Percentiles rank a stretch among this genome's conserved stretches.
These are phyloP conservation scores for Didymella lethalis DNA, from an alignment of 2,329 filamentous ascomycete species.

Conservation along the genomic window DNA sequence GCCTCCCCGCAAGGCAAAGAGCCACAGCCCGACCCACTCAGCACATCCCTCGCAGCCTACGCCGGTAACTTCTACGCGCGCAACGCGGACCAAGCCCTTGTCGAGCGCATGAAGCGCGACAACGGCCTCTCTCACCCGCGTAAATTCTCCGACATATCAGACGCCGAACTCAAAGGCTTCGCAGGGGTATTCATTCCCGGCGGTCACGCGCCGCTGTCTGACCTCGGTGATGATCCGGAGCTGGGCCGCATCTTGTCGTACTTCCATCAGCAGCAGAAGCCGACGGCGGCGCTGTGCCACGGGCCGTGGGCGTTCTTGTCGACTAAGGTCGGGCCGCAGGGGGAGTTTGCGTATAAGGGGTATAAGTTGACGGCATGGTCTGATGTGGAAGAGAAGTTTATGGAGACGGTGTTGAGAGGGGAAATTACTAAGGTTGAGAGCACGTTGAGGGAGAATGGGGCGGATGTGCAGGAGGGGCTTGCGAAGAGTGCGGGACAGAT, in stretches of 20 bases:
- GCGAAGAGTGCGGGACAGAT: constrained; percentile 53
- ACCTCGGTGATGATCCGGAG: constrained; percentile 54
- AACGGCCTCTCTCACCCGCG: constrained; percentile 54
- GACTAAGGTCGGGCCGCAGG: constrained; percentile 48
- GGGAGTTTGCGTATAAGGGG: constrained; percentile 55
- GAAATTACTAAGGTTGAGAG: constrained; percentile 56
- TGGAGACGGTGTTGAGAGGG: constrained; percentile 55
- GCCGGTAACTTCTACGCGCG: constrained; percentile 58
- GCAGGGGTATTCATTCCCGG: constrained; percentile 57
- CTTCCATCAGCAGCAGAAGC: constrained; percentile 54
- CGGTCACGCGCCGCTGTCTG: constrained; percentile 55
- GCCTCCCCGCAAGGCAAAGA: constrained; percentile 55
- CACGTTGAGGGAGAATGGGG: constrained; percentile 51
- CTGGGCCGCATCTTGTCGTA: constrained; percentile 54
- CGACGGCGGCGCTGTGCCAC: constrained; percentile 58
- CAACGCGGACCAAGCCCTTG: constrained; percentile 51
- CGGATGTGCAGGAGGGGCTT: constrained; percentile 55
- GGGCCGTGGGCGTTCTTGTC: constrained; percentile 57
- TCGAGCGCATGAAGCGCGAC: constrained; percentile 56
- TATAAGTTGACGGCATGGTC: constrained; percentile 58
- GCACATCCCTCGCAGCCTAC: constrained; percentile 53
- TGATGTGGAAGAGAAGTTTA: constrained; percentile 56
- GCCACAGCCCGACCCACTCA: constrained; percentile 54
- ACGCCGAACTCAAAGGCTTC: constrained; percentile 52
- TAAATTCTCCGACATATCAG: constrained; percentile 51